These are phyloP conservation scores for Picea glauca DNA, from an alignment of 75 land plant genomes.

Conservation along the genomic window DNA sequence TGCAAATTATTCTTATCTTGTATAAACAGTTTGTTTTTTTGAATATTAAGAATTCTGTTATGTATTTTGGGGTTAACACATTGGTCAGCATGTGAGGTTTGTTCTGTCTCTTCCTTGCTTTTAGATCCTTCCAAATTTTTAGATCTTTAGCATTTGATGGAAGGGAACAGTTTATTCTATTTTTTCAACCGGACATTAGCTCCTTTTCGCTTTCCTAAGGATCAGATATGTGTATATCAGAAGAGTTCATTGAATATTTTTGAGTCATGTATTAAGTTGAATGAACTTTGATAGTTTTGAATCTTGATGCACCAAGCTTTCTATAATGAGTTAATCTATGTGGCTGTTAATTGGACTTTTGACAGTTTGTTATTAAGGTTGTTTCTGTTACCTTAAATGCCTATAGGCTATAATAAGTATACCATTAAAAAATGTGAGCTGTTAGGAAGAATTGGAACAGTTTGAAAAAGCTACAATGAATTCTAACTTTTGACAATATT, in stretches of 20 bases:
- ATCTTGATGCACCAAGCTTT: background rate
- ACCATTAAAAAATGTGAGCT: background rate
- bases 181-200: no score
- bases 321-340: background rate
- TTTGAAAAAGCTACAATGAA: background rate
- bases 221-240: no score
- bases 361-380: background rate
- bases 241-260: no score
- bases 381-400: background rate
- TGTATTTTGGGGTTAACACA: background rate
- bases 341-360: background rate
- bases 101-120: background rate
- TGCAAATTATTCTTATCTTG: background rate
- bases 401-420: constrained; percentile 4
- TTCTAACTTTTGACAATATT: constrained; percentile 4
- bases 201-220: no score
- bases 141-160: no score
- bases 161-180: no score
- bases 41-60: background rate
- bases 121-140: background rate
- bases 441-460: background rate
- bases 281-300: background rate
- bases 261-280: background rate
- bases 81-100: background rate
- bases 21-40: background rate